Conservation (phyloP, 768 basidiomycete species). For the Tephrocybe rancida region DNA sequence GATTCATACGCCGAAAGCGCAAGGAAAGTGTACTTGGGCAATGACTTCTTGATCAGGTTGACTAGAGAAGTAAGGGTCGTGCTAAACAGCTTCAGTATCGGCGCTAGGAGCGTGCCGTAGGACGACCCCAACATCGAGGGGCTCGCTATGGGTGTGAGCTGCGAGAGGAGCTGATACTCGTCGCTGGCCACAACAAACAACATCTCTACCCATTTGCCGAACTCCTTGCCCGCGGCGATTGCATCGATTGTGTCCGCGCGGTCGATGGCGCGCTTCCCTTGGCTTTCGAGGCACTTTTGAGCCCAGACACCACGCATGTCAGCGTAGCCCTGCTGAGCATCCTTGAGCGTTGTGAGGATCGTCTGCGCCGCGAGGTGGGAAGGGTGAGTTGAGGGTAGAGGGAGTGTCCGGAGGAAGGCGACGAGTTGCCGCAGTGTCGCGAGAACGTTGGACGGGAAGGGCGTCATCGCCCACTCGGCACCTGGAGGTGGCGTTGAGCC, state of each 20-base stretch:
- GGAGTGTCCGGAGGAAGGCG: slow-evolving; percentile 68
- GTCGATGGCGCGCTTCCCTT: slow-evolving; percentile 69
- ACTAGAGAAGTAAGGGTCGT: slow-evolving; percentile 66
- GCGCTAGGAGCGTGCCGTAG: slow-evolving; percentile 61
- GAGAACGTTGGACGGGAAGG: slow-evolving; percentile 58
- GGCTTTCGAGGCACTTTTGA: slow-evolving; percentile 71
- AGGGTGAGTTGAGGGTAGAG: slow-evolving; percentile 78
- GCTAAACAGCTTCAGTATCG: slow-evolving; percentile 66
- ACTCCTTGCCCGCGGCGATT: slow-evolving; percentile 66
- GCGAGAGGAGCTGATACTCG: slow-evolving; percentile 66
- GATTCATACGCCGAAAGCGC: slow-evolving; percentile 71
- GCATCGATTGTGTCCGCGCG: slow-evolving; percentile 71
- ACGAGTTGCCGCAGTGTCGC: slow-evolving; percentile 65
- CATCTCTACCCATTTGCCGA: slow-evolving; percentile 70
- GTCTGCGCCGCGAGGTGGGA: slow-evolving; percentile 75
- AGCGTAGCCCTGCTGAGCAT: slow-evolving; percentile 81
- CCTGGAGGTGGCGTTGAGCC: slow-evolving; percentile 69
- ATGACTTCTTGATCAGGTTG: slow-evolving; percentile 69
- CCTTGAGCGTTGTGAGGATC: slow-evolving; percentile 67
- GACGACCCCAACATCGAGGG: slow-evolving; percentile 55
- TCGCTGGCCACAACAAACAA: slow-evolving; percentile 69
- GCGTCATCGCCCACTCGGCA: slow-evolving; percentile 51
- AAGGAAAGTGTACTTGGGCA: slow-evolving; percentile 82
- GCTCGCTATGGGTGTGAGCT: slow-evolving; percentile 62
- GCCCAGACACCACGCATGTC: slow-evolving; percentile 87